phyloP scores from a whole-genome alignment of 305 asterid genomes.

The Fraxinus baroniana region DNA sequence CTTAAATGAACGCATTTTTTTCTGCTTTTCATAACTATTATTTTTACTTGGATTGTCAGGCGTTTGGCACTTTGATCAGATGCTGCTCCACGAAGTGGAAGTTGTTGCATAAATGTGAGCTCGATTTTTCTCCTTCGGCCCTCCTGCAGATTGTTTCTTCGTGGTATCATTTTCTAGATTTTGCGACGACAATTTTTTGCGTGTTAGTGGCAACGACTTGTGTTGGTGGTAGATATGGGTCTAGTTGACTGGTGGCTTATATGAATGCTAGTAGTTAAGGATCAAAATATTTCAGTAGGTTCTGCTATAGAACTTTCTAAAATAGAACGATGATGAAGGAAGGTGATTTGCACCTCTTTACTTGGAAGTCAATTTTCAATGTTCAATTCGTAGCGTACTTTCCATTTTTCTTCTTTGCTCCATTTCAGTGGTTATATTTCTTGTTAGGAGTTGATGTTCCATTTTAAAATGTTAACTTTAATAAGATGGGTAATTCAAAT shows the following conservation, averaged over 20 bases:
- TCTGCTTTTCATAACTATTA: not conserved
- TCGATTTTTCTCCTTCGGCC: not conserved
- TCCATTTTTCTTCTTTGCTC: not conserved
- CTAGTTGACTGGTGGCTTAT: constrained; percentile 8
- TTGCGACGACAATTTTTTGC: constrained; percentile 3
- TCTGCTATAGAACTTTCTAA: not conserved
- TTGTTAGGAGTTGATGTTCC: too few relatives aligned
- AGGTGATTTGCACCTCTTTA: not conserved
- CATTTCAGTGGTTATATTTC: not conserved
- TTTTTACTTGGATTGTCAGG: constrained; percentile 39
- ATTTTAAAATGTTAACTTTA: too few relatives aligned
- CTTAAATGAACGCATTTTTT: not conserved
- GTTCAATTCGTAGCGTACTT: not conserved
- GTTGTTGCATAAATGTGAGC: constrained; percentile 34
- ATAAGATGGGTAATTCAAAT: too few relatives aligned
- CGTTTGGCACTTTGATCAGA: constrained; percentile 83
- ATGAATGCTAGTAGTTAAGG: constrained; percentile 7
- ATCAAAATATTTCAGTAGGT: not conserved
- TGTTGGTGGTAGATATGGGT: constrained; percentile 1
- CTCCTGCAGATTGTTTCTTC: not conserved
- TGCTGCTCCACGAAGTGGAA: constrained; percentile 50
- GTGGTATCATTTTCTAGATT: not conserved
- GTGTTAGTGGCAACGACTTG: constrained; percentile 5
- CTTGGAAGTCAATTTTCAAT: not conserved
- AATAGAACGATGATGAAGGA: not conserved